Percentiles rank a stretch among this genome's conserved stretches.
Conservation (phyloP, 2,329 filamentous ascomycete species). For the Fusarium lyarnte region DNA sequence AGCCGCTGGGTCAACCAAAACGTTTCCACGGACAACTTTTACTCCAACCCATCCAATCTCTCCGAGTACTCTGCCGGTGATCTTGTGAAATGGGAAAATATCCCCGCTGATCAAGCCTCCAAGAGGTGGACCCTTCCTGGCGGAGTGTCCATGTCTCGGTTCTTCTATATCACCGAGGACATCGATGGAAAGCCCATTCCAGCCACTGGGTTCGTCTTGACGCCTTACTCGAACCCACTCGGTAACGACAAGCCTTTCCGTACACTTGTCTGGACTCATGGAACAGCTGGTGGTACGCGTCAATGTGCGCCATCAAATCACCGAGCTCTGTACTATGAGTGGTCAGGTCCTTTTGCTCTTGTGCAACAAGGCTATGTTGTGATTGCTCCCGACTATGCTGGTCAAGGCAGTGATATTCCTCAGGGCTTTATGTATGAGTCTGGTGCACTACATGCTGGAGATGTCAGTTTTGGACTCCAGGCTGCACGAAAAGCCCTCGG, state of each 20-base stretch:
- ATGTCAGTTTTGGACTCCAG: constrained; percentile 1
- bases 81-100: constrained; percentile 17
- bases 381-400: constrained; percentile 8
- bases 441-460: constrained; percentile 3
- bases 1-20: constrained; percentile 11
- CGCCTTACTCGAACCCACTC: constrained; percentile 11
- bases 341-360: background rate
- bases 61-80: background rate
- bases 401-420: constrained; percentile 11
- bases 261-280: constrained; percentile 17
- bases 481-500: background rate
- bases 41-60: constrained; percentile 6
- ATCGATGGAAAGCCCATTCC: constrained; percentile 15
- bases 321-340: constrained; percentile 1
- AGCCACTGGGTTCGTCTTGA: constrained; percentile 2
- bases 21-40: background rate
- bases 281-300: constrained; percentile 11
- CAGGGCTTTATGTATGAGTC: constrained; percentile 25
- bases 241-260: constrained; percentile 15
- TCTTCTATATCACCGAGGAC: constrained; percentile 16
- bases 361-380: constrained; percentile 3
- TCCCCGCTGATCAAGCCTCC: background rate
- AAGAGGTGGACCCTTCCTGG: constrained; percentile 9
- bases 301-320: constrained; percentile 20
- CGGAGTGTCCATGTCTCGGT: background rate